Evolutionary conservation across 2,329 filamentous ascomycete genomes (phyloP).

Genomic region (Fusarium annulatum): DNA sequence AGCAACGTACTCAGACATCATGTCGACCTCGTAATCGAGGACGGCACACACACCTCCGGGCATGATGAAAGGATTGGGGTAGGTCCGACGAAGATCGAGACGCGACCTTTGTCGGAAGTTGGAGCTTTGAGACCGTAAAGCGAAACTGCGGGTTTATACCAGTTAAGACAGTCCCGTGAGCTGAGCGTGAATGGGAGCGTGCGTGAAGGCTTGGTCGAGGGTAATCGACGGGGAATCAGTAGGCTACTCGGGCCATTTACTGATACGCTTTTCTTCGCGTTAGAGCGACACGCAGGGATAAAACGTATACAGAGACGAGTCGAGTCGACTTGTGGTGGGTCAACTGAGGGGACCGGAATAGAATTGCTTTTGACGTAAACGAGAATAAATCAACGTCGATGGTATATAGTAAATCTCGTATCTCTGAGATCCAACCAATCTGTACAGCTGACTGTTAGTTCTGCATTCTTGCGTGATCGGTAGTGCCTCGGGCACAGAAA

Average conservation of each 20-base stretch:
- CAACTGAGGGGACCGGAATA: conserved; percentile 9
- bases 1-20: conserved; percentile 94
- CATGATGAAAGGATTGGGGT: conserved; percentile 60
- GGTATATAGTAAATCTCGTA: conserved; percentile 21
- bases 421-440: conserved; percentile 19
- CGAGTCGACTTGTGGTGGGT: conserved; percentile 9
- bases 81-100: conserved; percentile 54
- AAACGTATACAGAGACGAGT: conserved; percentile 24
- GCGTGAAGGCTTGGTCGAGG: conserved; percentile 21
- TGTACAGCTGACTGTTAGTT: conserved; percentile 14
- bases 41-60: conserved; percentile 90
- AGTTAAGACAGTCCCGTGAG: conserved; percentile 23
- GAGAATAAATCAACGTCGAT: conserved; percentile 13
- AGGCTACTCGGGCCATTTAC: conserved; percentile 51
- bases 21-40: conserved; percentile 95
- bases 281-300: conserved; percentile 32
- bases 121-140: conserved; percentile 31
- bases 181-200: not conserved
- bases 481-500: not conserved
- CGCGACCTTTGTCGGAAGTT: conserved; percentile 53
- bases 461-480: not conserved
- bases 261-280: conserved; percentile 26
- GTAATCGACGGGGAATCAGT: conserved; percentile 40
- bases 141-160: conserved; percentile 23
- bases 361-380: conserved; percentile 29